These are phyloP conservation scores for Tricholoma matsutake DNA, from an alignment of 768 basidiomycete species.

Conservation along the genomic window DNA sequence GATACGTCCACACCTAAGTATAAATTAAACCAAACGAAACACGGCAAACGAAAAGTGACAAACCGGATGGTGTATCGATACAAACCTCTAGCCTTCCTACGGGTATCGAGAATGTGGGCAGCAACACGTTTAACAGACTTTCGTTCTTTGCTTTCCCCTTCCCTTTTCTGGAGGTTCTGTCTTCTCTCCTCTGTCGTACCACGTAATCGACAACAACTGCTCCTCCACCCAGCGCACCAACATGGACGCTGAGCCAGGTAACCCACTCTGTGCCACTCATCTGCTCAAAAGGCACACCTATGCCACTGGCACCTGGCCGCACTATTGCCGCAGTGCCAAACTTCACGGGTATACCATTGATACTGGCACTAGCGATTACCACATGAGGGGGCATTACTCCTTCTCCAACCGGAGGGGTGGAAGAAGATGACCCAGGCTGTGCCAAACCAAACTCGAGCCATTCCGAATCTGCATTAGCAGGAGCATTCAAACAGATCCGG, in stretches of 20 bases:
- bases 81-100: conserved; percentile 64
- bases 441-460: conserved; percentile 78
- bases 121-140: conserved; percentile 42
- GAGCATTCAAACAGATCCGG: conserved; percentile 51
- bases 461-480: conserved; percentile 57
- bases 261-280: conserved; percentile 58
- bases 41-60: conserved; percentile 16
- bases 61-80: conserved; percentile 53
- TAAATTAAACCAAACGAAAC: conserved; percentile 7
- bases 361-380: conserved; percentile 54
- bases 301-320: conserved; percentile 32
- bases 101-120: conserved; percentile 74
- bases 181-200: conserved; percentile 35
- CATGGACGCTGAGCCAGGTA: conserved; percentile 61
- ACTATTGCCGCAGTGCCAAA: conserved; percentile 49
- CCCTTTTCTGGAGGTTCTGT: conserved; percentile 22
- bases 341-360: conserved; percentile 63
- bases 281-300: conserved; percentile 48
- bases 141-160: conserved; percentile 35
- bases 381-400: conserved; percentile 38
- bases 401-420: conserved; percentile 10
- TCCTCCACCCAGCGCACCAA: conserved; percentile 50
- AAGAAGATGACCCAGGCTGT: conserved; percentile 27
- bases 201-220: conserved; percentile 63
- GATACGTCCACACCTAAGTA: conserved; percentile 39